Conservation (phyloP, 805 yeast species). For the Kazachstania africana region DNA sequence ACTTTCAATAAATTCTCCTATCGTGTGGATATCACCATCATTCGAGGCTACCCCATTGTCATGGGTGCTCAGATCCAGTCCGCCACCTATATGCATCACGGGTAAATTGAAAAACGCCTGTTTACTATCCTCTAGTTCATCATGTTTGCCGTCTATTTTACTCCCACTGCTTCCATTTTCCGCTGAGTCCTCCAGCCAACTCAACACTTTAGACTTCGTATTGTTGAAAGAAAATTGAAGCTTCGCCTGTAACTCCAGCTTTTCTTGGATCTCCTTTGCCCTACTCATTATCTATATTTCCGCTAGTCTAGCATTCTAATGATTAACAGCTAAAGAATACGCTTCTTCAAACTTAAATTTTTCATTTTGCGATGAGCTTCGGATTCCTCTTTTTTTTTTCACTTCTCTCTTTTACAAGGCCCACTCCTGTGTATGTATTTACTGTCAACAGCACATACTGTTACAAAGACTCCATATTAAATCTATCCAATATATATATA, state of each 20-base stretch:
- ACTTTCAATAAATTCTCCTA: slow-evolving; percentile 26
- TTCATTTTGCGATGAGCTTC: not conserved
- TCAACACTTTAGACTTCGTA: slow-evolving; percentile 14
- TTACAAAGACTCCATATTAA: too few relatives aligned
- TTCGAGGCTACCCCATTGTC: not conserved
- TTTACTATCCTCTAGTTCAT: slow-evolving; percentile 12
- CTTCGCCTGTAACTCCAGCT: slow-evolving; percentile 23
- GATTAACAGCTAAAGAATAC: too few relatives aligned
- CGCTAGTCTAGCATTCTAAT: not conserved
- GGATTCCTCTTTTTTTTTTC: too few relatives aligned
- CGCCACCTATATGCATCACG: slow-evolving; percentile 24
- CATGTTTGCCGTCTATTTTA: slow-evolving; percentile 1
- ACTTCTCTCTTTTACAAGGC: too few relatives aligned
- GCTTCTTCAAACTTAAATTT: not conserved
- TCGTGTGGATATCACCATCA: slow-evolving; percentile 21
- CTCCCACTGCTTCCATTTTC: not conserved
- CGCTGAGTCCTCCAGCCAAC: slow-evolving; percentile 20
- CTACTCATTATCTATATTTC: slow-evolving; percentile 18
- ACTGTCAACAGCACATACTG: too few relatives aligned
- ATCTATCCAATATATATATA: not conserved
- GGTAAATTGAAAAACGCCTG: slow-evolving; percentile 22
- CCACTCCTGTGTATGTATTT: too few relatives aligned
- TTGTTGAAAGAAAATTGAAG: slow-evolving; percentile 18
- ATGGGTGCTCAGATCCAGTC: slow-evolving; percentile 14
- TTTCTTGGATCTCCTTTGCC: slow-evolving; percentile 26